These are phyloP conservation scores for Trypanosoma mega DNA, from an alignment of 208 protist species.

Conservation along the genomic window DNA sequence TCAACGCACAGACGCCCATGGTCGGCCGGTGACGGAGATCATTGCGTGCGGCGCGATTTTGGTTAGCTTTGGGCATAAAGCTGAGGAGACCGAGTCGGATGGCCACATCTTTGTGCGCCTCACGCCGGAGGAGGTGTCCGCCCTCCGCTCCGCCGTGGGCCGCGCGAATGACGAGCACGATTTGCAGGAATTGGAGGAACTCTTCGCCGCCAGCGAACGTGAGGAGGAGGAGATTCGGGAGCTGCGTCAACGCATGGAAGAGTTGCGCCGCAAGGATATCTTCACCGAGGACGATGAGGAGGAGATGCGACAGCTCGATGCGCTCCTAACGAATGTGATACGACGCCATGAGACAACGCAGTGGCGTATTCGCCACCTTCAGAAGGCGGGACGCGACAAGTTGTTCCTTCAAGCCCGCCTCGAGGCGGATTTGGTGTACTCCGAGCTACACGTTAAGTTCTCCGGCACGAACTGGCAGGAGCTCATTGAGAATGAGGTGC, in stretches of 20 bases:
- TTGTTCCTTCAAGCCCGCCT: constrained; percentile 50
- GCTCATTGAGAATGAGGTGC: constrained; percentile 47
- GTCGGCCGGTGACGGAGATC: constrained; percentile 60
- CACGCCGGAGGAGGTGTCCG: constrained; percentile 30
- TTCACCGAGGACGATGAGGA: constrained; percentile 71
- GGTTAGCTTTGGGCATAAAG: constrained; percentile 56
- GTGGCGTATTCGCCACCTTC: constrained; percentile 54
- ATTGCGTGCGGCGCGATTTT: constrained; percentile 57
- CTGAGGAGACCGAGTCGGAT: constrained; percentile 27
- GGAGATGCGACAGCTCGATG: constrained; percentile 70
- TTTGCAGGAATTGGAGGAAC: constrained; percentile 58
- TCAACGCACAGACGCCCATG: constrained; percentile 43
- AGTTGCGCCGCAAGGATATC: constrained; percentile 40
- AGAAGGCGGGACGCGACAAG: constrained; percentile 58
- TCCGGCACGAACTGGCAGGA: constrained; percentile 49
- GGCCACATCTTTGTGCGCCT: constrained; percentile 58
- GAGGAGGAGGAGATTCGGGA: constrained; percentile 65
- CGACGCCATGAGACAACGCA: constrained; percentile 55
- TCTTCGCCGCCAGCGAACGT: constrained; percentile 41
- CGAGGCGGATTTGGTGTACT: constrained; percentile 43
- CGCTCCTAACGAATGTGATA: constrained; percentile 40
- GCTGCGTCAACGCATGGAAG: constrained; percentile 45
- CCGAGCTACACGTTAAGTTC: constrained; percentile 63
- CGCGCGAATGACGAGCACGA: constrained; percentile 51
- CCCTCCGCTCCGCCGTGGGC: constrained; percentile 38